A percentile compares a stretch with the other conserved stretches of the same genome.
These are phyloP conservation scores for Fusarium poae DNA, from an alignment of 2,329 filamentous ascomycete genomes.

Conservation along the genomic window DNA sequence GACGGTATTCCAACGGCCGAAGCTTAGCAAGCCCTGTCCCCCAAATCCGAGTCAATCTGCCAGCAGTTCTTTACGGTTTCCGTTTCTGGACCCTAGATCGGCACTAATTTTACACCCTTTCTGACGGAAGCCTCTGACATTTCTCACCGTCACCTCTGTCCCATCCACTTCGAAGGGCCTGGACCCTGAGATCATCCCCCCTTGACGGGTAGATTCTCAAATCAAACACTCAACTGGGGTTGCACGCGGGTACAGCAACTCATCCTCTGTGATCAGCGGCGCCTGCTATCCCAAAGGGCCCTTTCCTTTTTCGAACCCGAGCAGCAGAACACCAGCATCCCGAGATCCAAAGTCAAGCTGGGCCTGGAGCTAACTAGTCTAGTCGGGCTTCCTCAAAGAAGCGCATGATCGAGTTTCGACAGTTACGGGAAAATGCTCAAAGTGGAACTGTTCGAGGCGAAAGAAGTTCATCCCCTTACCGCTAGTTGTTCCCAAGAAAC, in stretches of 20 bases:
- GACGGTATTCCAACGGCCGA: constrained; percentile 9
- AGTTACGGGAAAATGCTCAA: constrained; percentile 8
- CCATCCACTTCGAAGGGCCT: constrained; percentile 47
- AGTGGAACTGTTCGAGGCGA: constrained; percentile 30
- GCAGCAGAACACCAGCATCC: neutral
- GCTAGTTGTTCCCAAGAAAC: constrained; percentile 42
- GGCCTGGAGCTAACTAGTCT: neutral
- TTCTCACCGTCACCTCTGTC: constrained; percentile 35
- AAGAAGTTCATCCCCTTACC: constrained; percentile 40
- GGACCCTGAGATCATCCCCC: constrained; percentile 48
- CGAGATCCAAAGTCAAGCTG: neutral
- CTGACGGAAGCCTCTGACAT: constrained; percentile 20
- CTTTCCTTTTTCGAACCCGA: neutral
- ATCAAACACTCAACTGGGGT: constrained; percentile 40
- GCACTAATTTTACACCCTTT: constrained; percentile 36
- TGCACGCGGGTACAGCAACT: constrained; percentile 37
- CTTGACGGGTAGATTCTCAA: constrained; percentile 40
- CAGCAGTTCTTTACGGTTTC: constrained; percentile 40
- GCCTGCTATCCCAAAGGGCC: constrained; percentile 3
- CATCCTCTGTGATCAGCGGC: constrained; percentile 32
- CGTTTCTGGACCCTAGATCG: constrained; percentile 9
- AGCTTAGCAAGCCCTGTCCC: constrained; percentile 21
- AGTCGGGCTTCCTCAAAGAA: neutral
- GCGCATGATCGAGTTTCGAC: constrained; percentile 12
- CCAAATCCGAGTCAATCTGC: constrained; percentile 13